phyloP scores from a whole-genome alignment of 176 grass and related monocot species.

The Musa itinerans region DNA sequence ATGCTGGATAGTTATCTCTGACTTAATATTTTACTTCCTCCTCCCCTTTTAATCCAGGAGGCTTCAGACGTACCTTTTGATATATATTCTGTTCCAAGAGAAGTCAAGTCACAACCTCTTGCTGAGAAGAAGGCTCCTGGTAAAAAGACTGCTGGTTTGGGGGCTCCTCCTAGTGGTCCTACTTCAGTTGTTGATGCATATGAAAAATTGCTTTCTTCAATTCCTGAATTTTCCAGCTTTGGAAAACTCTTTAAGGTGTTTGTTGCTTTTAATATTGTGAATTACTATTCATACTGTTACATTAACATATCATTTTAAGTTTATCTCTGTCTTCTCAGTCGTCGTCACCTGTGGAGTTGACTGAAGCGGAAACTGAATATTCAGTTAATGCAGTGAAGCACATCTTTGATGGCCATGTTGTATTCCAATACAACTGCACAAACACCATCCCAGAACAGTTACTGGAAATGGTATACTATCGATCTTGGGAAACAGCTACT shows the following conservation, averaged over 20 bases:
- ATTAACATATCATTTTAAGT: slow-evolving; percentile 3
- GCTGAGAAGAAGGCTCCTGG: slow-evolving; percentile 87
- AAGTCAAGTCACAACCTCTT: slow-evolving; percentile 80
- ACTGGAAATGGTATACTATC: slow-evolving; percentile 60
- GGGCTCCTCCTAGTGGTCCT: slow-evolving; percentile 50
- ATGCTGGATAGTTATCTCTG: not conserved
- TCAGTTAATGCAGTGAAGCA: slow-evolving; percentile 94
- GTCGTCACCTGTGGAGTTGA: slow-evolving; percentile 85
- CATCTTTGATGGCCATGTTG: slow-evolving; percentile 71
- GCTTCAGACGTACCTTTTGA: slow-evolving; percentile 80
- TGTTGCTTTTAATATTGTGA: not conserved
- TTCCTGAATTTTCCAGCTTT: slow-evolving; percentile 81
- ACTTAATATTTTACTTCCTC: slow-evolving; percentile 7
- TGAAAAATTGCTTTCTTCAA: slow-evolving; percentile 90
- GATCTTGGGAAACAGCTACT: not conserved
- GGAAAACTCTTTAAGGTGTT: slow-evolving; percentile 92
- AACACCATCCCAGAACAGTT: slow-evolving; percentile 95
- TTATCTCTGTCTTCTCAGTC: slow-evolving; percentile 50
- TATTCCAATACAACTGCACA: slow-evolving; percentile 95
- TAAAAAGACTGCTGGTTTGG: slow-evolving; percentile 67
- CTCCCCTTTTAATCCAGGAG: slow-evolving; percentile 35
- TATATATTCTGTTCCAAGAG: slow-evolving; percentile 64
- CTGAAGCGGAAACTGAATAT: slow-evolving; percentile 98
- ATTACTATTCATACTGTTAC: not conserved
- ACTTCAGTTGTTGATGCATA: slow-evolving; percentile 58